Evolutionary conservation across 805 yeast species (phyloP).

Genomic region (Cyberlindnera sargentensis): DNA sequence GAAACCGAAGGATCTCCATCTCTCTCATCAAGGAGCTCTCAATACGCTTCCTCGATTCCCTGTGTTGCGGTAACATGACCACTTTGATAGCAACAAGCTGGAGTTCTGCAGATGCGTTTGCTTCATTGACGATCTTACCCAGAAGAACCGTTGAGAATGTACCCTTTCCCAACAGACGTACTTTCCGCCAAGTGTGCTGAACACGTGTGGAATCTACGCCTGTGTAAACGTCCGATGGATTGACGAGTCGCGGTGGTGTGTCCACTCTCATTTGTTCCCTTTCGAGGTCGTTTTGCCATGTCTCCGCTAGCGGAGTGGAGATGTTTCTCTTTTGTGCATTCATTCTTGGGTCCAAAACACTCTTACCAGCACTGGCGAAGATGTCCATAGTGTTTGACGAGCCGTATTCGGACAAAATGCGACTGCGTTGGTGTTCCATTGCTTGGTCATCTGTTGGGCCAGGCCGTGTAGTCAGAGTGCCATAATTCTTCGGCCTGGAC

Average conservation of each 20-base stretch:
- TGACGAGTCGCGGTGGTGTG: not conserved
- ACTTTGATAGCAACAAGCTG: constrained; percentile 67
- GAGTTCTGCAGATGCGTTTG: constrained; percentile 6
- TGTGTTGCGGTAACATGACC: constrained; percentile 33
- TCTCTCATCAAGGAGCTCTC: constrained; percentile 69
- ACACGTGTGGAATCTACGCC: constrained; percentile 14
- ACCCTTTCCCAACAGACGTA: constrained; percentile 53
- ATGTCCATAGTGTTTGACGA: constrained; percentile 16
- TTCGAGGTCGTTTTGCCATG: constrained; percentile 5
- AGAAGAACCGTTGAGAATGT: constrained; percentile 60
- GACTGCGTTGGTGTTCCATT: not conserved
- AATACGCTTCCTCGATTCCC: constrained; percentile 42
- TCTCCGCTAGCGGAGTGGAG: constrained; percentile 10
- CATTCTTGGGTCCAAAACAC: constrained; percentile 1
- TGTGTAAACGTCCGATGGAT: constrained; percentile 1
- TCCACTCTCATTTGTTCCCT: constrained; percentile 2
- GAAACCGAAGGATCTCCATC: constrained; percentile 48
- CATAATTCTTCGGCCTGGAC: constrained; percentile 12
- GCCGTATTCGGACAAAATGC: constrained; percentile 34
- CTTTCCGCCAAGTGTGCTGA: constrained; percentile 25
- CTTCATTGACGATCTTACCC: constrained; percentile 29
- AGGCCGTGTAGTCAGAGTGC: constrained; percentile 13
- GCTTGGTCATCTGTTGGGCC: constrained; percentile 2
- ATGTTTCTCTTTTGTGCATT: constrained; percentile 15
- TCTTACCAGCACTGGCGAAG: not conserved